Conservation (phyloP, 768 basidiomycete genomes). For the Trametes cingulata region DNA sequence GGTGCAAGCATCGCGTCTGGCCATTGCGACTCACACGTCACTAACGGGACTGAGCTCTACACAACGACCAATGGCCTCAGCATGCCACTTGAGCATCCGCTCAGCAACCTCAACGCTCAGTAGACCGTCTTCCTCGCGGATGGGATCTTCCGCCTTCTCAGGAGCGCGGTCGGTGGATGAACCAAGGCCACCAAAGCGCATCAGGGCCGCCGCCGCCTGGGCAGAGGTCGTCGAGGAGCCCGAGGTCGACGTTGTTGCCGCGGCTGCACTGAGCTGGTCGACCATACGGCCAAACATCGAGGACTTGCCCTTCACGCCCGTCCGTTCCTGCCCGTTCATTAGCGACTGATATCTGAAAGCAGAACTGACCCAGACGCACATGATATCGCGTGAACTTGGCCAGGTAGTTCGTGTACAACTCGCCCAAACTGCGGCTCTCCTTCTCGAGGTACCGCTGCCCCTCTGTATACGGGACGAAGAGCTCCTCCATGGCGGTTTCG, state of each 20-base stretch:
- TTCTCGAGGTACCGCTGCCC: constrained; percentile 89
- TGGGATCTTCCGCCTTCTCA: constrained; percentile 59
- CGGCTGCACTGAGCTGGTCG: constrained; percentile 79
- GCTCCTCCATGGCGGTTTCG: constrained; percentile 94
- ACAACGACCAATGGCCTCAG: constrained; percentile 92
- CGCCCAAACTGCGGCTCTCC: constrained; percentile 80
- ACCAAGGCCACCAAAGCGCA: constrained; percentile 84
- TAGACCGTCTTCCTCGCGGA: constrained; percentile 80
- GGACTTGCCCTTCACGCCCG: constrained; percentile 64
- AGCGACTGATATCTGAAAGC: constrained; percentile 1
- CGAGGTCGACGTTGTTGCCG: constrained; percentile 60
- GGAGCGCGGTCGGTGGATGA: constrained; percentile 16
- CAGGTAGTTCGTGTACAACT: constrained; percentile 75
- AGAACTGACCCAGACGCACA: constrained; percentile 46
- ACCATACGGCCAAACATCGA: constrained; percentile 92
- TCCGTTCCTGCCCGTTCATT: constrained; percentile 47
- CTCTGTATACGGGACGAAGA: constrained; percentile 93
- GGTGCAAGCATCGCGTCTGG: neutral
- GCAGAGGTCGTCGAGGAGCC: constrained; percentile 70
- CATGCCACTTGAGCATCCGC: constrained; percentile 96
- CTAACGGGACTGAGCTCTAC: constrained; percentile 81
- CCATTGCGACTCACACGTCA: constrained; percentile 72
- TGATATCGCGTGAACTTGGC: constrained; percentile 84
- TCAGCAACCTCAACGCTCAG: constrained; percentile 78
- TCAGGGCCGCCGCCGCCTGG: constrained; percentile 84